Base-by-base conservation (phyloP, 495 filamentous ascomycete genomes). In the Podospora anserina region DNA sequence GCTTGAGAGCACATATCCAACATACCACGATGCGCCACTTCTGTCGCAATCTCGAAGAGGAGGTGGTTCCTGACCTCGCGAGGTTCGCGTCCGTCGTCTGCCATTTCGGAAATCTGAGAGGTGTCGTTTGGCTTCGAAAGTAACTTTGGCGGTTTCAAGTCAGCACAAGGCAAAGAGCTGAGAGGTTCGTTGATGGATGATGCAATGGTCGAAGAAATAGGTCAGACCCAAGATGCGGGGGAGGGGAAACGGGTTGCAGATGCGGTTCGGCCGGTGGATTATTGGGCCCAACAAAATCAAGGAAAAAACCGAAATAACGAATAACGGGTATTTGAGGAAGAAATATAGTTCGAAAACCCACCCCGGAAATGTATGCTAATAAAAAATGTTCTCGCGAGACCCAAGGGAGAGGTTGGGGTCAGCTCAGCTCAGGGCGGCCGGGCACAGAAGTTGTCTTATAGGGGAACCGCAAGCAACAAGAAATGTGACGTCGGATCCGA, bases 11-110 rank as follows among this genome's bases (percentile, higher is more conserved):
- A 66, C 32, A 62, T 23, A 28, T 18, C 34, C 4, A 23, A 77
- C 82, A 65, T 85, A 92, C 91, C 92, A 82, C 96, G 88, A 83
- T 99, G 97, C 64, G 95, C 95, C 68, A 97, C 95, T 76, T 99
- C 95, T 18, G 95, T 98, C 34, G 95, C 93, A 68, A 97, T 82
- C 81, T 99, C 95, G 73, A 99, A 99, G 61, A 99, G 89, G 20
- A 84, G 72, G 70, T 84, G 82, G 66, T 82, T 79, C 72, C 82
- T 83, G 63, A 85, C 78, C 67, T 85, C 82, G 67, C 82, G 81
- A 66, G 76, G 72, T 64, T 72, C 71, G 68, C 78, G 79, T 34
- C 56, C 70, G 30, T 77, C 75, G 64, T 82, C 79, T 71, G 76
- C 63, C 76, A 78, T 78, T 71, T 66, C 66, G 65, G 28, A 57